phyloP scores from a whole-genome alignment of 257 asterid species.

The Eustoma russellianum region DNA sequence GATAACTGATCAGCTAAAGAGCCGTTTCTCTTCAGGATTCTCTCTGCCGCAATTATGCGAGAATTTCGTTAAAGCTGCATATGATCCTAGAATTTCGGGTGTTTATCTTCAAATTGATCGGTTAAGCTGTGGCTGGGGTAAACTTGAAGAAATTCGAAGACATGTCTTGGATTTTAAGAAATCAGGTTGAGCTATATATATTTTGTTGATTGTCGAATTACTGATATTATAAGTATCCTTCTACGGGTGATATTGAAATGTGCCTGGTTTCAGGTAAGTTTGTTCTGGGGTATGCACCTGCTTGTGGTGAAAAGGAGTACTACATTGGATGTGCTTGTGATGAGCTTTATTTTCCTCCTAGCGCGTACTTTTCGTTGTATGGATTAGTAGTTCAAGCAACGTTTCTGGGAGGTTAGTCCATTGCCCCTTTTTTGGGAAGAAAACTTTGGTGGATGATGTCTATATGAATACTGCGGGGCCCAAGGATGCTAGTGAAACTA shows the following conservation, averaged over 20 bases:
- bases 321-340: conserved; percentile 86
- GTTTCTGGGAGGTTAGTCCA: conserved; percentile 80
- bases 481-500: not conserved
- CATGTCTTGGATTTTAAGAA: conserved; percentile 73
- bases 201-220: not conserved
- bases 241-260: not conserved
- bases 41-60: conserved; percentile 93
- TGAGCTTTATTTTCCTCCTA: conserved; percentile 92
- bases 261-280: conserved; percentile 54
- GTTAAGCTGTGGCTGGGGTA: conserved; percentile 91
- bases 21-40: conserved; percentile 89
- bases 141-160: conserved; percentile 90
- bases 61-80: conserved; percentile 84
- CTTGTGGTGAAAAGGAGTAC: conserved; percentile 90
- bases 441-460: conserved; percentile 4
- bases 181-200: conserved; percentile 45
- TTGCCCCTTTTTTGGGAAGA: conserved; percentile 12
- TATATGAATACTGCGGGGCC: not conserved
- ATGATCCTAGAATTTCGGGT: conserved; percentile 94
- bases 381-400: conserved; percentile 90
- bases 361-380: conserved; percentile 89
- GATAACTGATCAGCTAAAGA: conserved; percentile 95
- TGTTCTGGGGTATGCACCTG: conserved; percentile 67
- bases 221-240: too few relatives aligned
- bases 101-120: conserved; percentile 87